Evolutionary conservation across 306 rosid genomes (phyloP).

Genomic region (Adenanthera pavonina): DNA sequence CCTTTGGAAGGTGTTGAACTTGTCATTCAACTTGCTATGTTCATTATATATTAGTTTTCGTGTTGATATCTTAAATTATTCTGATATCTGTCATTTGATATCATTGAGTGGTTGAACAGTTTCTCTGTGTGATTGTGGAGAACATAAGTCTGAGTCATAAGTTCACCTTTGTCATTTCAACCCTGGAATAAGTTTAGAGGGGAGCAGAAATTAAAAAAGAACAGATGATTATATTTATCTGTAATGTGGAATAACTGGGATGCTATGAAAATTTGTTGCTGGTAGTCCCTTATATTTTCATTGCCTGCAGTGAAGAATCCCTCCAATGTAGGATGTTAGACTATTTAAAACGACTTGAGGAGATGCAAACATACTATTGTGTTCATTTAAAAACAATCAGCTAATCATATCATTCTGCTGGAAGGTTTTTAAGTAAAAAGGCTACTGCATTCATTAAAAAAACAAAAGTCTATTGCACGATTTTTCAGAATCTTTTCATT

Average conservation of each 20-base stretch:
- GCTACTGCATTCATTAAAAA: too few relatives aligned
- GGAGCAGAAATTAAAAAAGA: not conserved
- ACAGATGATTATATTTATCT: slow-evolving; percentile 12
- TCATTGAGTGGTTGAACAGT: slow-evolving; percentile 11
- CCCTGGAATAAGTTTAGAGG: not conserved
- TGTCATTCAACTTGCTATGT: slow-evolving; percentile 40
- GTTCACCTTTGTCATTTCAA: not conserved
- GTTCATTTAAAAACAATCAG: slow-evolving; percentile 9
- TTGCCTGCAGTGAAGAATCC: not conserved
- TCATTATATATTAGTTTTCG: slow-evolving; percentile 28
- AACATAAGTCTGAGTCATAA: slow-evolving; percentile 12
- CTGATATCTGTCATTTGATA: slow-evolving; percentile 23
- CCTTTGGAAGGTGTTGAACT: slow-evolving; percentile 83
- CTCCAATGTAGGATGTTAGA: not conserved
- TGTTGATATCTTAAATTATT: slow-evolving; percentile 3
- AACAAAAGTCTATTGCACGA: not conserved
- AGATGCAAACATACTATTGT: slow-evolving; percentile 8
- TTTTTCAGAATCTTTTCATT: slow-evolving; percentile 27
- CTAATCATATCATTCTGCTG: not conserved
- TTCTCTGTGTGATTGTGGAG: not conserved
- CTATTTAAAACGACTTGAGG: slow-evolving; percentile 17
- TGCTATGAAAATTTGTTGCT: slow-evolving; percentile 30
- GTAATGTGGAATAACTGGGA: slow-evolving; percentile 3
- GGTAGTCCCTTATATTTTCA: slow-evolving; percentile 12
- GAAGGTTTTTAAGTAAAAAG: slow-evolving; percentile 25